These are phyloP conservation scores for Aspergillus puulaauensis DNA, from an alignment of 2,329 filamentous ascomycete genomes.

Conservation along the genomic window DNA sequence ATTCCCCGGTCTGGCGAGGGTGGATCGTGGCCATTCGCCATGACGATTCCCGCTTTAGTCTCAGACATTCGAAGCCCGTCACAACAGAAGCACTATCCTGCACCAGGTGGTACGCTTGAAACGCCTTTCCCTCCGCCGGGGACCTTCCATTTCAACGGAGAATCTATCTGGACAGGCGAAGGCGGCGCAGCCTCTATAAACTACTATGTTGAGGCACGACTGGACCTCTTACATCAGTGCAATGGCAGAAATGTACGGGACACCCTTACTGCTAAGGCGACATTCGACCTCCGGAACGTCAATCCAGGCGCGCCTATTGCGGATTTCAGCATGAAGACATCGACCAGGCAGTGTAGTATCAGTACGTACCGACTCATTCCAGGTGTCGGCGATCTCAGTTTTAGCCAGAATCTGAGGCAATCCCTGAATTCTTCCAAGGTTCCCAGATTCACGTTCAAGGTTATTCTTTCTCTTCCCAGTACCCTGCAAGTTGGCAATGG, in stretches of 20 bases:
- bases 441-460: background rate
- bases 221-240: background rate
- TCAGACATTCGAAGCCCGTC: background rate
- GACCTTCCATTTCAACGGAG: background rate
- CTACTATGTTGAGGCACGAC: constrained; percentile 2
- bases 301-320: background rate
- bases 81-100: background rate
- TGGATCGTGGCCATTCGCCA: constrained; percentile 2
- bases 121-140: background rate
- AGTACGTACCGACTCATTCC: background rate
- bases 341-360: background rate
- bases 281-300: background rate
- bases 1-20: background rate
- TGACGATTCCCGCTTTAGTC: background rate
- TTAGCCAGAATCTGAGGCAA: constrained; percentile 1
- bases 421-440: background rate
- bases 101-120: background rate
- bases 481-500: constrained; percentile 1
- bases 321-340: background rate
- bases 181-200: background rate
- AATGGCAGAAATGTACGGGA: background rate
- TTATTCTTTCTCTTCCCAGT: background rate
- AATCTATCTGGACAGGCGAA: background rate
- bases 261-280: background rate
- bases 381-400: background rate